Conservation (phyloP, 129 eudicot species). For the Kitagawia praeruptora region DNA sequence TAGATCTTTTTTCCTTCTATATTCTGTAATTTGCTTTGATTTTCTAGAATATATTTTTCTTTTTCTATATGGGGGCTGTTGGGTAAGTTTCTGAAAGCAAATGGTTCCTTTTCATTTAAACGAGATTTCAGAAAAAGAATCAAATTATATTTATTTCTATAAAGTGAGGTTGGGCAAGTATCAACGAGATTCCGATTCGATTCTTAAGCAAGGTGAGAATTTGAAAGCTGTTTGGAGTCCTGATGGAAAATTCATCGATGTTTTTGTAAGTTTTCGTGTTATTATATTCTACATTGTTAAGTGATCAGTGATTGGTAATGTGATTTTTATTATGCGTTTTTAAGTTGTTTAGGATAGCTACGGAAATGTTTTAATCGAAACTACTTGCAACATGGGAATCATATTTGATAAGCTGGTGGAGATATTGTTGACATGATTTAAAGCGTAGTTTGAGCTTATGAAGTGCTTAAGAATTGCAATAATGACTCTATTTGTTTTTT, state of each 20-base stretch:
- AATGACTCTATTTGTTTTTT: background rate
- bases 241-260: slow-evolving; percentile 66
- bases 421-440: background rate
- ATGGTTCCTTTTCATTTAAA: too few relatives aligned
- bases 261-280: slow-evolving; percentile 60
- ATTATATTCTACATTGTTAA: background rate
- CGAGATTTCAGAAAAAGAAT: too few relatives aligned
- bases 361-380: background rate
- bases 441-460: background rate
- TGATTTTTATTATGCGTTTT: background rate
- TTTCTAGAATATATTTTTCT: too few relatives aligned
- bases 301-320: background rate
- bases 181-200: slow-evolving; percentile 59
- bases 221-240: slow-evolving; percentile 89
- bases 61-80: too few relatives aligned
- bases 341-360: background rate
- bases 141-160: slow-evolving; percentile 5
- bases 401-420: background rate
- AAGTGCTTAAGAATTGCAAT: background rate
- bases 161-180: slow-evolving; percentile 91
- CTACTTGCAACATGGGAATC: background rate
- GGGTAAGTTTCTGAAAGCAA: too few relatives aligned
- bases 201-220: slow-evolving; percentile 75
- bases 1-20: too few relatives aligned
- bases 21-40: too few relatives aligned